phyloP scores from a whole-genome alignment of 176 grass and related monocot genomes.

The Oryza officinalis region DNA sequence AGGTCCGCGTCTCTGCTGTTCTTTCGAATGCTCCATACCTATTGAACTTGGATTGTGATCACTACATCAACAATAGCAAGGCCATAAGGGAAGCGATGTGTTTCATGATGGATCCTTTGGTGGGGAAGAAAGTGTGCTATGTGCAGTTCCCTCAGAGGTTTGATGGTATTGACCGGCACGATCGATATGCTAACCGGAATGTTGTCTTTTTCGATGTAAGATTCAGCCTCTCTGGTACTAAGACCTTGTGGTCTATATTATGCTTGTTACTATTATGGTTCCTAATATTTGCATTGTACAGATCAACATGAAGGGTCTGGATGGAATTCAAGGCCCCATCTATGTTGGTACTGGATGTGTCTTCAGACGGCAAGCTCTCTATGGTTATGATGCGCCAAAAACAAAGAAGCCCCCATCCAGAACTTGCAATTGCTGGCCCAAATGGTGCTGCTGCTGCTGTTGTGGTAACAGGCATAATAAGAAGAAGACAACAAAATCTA shows the following conservation, averaged over 20 bases:
- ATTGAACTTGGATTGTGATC: conserved; percentile 95
- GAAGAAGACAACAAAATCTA: conserved; percentile 65
- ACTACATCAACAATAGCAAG: conserved; percentile 93
- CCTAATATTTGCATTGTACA: conserved; percentile 43
- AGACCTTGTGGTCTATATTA: background rate
- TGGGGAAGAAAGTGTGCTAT: conserved; percentile 87
- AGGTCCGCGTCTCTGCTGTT: conserved; percentile 90
- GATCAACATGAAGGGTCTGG: conserved; percentile 99
- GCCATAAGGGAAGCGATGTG: conserved; percentile 91
- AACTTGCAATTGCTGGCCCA: conserved; percentile 92
- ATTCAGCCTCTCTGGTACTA: conserved; percentile 22
- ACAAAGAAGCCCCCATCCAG: conserved; percentile 79
- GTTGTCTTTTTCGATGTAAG: conserved; percentile 97
- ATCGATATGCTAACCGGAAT: conserved; percentile 93
- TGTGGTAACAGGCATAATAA: conserved; percentile 66
- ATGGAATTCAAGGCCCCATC: conserved; percentile 96
- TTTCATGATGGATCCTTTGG: conserved; percentile 96
- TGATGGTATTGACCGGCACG: conserved; percentile 84
- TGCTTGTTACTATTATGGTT: background rate
- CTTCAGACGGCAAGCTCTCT: conserved; percentile 76
- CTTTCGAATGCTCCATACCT: conserved; percentile 81
- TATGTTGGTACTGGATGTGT: conserved; percentile 95
- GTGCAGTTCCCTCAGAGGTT: conserved; percentile 96
- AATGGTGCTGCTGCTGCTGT: conserved; percentile 73
- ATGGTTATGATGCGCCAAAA: conserved; percentile 90